Evolutionary conservation across 169 alveolate genomes (phyloP).

Genomic region (Babesia caballi): DNA sequence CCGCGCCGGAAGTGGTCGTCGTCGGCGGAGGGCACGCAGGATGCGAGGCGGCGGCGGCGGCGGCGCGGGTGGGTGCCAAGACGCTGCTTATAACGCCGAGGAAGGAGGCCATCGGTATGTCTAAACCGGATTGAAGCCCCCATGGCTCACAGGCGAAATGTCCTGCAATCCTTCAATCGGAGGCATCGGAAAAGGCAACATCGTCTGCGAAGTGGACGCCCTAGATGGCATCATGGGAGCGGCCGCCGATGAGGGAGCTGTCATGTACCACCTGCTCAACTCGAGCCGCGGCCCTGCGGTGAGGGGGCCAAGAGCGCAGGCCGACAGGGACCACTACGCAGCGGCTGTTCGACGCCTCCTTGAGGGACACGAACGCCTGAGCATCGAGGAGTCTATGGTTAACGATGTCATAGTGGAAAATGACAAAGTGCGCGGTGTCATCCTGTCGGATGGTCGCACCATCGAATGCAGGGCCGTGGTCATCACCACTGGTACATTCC

Average conservation of each 20-base stretch:
- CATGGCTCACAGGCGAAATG: conserved; percentile 70
- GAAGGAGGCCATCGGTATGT: conserved; percentile 70
- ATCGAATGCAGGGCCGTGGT: conserved; percentile 70
- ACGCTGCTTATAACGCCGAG: conserved; percentile 83
- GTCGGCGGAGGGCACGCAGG: conserved; percentile 95
- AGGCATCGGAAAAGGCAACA: conserved; percentile 90
- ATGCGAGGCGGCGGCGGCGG: conserved; percentile 89
- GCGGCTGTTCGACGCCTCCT: conserved; percentile 65
- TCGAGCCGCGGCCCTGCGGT: conserved; percentile 89
- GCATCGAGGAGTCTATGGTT: conserved; percentile 63
- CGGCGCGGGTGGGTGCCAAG: conserved; percentile 87
- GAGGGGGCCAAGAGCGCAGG: conserved; percentile 88
- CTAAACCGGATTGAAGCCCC: too few relatives aligned
- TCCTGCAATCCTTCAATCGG: conserved; percentile 90
- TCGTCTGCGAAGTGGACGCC: conserved; percentile 91
- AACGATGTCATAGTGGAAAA: conserved; percentile 62
- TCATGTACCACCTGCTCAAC: conserved; percentile 85
- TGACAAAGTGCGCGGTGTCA: conserved; percentile 63
- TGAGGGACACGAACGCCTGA: conserved; percentile 1
- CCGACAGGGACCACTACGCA: conserved; percentile 85
- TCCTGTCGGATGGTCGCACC: conserved; percentile 58
- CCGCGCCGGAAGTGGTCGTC: conserved; percentile 77
- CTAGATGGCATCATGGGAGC: conserved; percentile 88
- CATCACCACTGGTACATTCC: conserved; percentile 89
- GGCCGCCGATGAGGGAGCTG: conserved; percentile 85